Percentiles rank a stretch among this genome's conserved stretches.
Conservation (phyloP, 2,329 filamentous ascomycete species). For the Didymella segeticola region DNA sequence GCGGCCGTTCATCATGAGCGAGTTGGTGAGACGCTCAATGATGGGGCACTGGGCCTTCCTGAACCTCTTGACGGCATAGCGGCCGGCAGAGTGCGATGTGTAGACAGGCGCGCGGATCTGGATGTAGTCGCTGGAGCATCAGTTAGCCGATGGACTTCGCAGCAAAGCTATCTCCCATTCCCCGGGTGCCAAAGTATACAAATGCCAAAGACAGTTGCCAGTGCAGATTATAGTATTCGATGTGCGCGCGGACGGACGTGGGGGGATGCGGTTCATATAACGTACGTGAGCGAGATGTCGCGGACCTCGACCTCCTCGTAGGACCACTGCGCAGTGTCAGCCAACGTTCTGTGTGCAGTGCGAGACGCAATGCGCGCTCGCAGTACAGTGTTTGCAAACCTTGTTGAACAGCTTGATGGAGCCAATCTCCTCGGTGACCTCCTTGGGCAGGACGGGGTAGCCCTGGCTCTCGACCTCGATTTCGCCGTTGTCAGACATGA, state of each 20-base stretch:
- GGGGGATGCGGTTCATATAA: conserved; percentile 20
- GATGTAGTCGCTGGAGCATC: conserved; percentile 86
- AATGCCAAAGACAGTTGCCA: not conserved
- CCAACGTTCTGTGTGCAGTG: conserved; percentile 2
- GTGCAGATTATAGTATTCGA: conserved; percentile 11
- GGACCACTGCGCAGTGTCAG: conserved; percentile 65
- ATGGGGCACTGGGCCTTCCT: conserved; percentile 99
- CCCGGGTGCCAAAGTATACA: conserved; percentile 24
- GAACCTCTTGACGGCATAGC: conserved; percentile 99
- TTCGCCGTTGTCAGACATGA: conserved; percentile 90
- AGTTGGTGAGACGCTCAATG: conserved; percentile 99
- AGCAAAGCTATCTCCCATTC: conserved; percentile 24
- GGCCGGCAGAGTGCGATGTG: conserved; percentile 97
- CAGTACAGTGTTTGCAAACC: conserved; percentile 25
- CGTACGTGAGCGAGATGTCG: conserved; percentile 99
- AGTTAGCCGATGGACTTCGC: conserved; percentile 41
- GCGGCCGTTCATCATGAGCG: conserved; percentile 99
- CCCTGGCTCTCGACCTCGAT: conserved; percentile 85
- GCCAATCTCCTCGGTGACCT: conserved; percentile 86
- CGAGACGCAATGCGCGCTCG: conserved; percentile 16
- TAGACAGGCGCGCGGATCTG: conserved; percentile 99
- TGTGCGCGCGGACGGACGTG: conserved; percentile 15
- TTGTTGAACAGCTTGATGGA: conserved; percentile 98
- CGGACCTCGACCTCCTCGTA: conserved; percentile 99
- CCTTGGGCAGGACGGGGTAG: conserved; percentile 89